phyloP scores from a whole-genome alignment of 768 basidiomycete species.

The Mycena rebaudengoi region DNA sequence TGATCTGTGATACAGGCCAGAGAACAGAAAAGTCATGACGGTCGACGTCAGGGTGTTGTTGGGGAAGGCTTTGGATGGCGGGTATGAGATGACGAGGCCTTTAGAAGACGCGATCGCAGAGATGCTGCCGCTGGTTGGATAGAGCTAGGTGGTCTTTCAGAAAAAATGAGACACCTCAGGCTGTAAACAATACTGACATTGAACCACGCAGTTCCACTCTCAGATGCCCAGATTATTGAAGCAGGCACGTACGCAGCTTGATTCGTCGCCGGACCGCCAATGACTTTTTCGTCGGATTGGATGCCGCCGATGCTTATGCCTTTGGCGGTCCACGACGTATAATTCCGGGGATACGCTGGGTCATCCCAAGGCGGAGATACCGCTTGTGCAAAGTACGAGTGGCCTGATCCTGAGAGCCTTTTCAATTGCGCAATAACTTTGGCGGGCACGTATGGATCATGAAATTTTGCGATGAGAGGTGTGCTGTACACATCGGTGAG shows the following conservation, averaged over 20 bases:
- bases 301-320: constrained; percentile 40
- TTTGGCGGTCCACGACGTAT: constrained; percentile 36
- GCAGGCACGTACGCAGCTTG: constrained; percentile 33
- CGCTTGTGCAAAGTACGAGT: constrained; percentile 32
- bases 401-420: constrained; percentile 14
- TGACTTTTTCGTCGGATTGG: constrained; percentile 33
- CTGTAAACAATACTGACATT: constrained; percentile 25
- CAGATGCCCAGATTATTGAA: constrained; percentile 34
- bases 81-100: constrained; percentile 36
- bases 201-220: constrained; percentile 31
- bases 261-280: constrained; percentile 39
- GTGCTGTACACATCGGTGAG: constrained; percentile 19
- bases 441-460: constrained; percentile 35
- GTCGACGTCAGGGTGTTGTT: constrained; percentile 21
- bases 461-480: constrained; percentile 37
- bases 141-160: no score
- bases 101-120: constrained; percentile 29
- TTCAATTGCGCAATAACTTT: constrained; percentile 24
- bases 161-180: no score
- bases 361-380: constrained; percentile 40
- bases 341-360: constrained; percentile 33
- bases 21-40: constrained; percentile 37
- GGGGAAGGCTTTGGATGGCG: constrained; percentile 36
- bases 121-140: constrained; percentile 36
- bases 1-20: constrained; percentile 29